A percentile compares a stretch with the other conserved stretches of the same genome.
These are phyloP conservation scores for Climacium dendroides DNA, from an alignment of 225 moss, liverwort and hornwort genomes.

Conservation along the genomic window DNA sequence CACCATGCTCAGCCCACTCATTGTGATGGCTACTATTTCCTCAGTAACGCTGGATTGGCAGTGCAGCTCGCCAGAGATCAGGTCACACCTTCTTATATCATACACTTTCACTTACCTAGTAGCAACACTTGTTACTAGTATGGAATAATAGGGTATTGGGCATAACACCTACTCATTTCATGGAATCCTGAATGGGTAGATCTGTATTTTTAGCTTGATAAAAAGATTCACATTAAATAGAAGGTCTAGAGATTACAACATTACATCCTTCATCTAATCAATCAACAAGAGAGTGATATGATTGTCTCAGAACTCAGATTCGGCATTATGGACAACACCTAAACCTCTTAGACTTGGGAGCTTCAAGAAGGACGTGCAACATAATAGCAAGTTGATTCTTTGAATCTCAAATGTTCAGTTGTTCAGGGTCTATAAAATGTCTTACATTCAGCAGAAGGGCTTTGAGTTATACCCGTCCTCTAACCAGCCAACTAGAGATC, in stretches of 20 bases:
- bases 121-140: not conserved
- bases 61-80: constrained; percentile 50
- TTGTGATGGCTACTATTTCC: constrained; percentile 68
- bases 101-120: not conserved
- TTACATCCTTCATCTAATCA: not conserved
- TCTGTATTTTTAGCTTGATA: not conserved
- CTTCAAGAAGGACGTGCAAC: not conserved
- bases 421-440: not conserved
- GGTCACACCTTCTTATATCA: not conserved
- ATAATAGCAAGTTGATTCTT: not conserved
- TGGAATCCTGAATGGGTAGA: not conserved
- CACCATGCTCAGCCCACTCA: constrained; percentile 69
- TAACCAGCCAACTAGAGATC: not conserved
- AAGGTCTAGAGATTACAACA: too few species aligned
- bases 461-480: not conserved
- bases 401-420: not conserved
- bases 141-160: not conserved
- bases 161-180: not conserved
- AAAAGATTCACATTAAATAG: not conserved
- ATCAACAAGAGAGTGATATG: not conserved
- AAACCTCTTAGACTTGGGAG: not conserved
- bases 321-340: not conserved
- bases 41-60: constrained; percentile 63
- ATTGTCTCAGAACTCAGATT: not conserved
- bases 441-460: not conserved